Base-by-base conservation (phyloP, 2,329 filamentous ascomycete genomes). In the Botryosphaeria dothidea region DNA sequence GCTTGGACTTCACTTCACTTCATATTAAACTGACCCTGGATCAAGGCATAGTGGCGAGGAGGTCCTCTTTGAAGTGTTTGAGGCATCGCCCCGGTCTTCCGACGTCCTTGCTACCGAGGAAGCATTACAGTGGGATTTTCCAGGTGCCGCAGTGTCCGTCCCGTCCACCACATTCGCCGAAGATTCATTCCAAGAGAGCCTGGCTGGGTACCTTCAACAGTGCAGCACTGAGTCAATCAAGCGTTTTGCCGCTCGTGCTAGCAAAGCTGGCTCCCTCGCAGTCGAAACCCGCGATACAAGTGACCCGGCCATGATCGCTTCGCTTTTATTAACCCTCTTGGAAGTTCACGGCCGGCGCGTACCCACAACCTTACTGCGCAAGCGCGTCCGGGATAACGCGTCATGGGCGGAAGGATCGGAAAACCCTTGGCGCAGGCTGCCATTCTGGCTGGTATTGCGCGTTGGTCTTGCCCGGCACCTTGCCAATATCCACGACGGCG, bases 341-440 rank as follows among this genome's bases (percentile, higher is more conserved):
- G 83, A 87, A 69, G 83, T 80, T 0, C 78, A 84, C 6, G 88
- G 88, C 0, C 64, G 70, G 0, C 68, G 76, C 0, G 65, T 77
- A 0, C 62, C 73, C 0, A 74, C 82, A 0, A 68, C 75, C 0
- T 25, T 78, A 0, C 71, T 90, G 1, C 77, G 77, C 0, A 92
- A 92, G 70, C 79, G 83, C 2, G 81, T 90, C 0, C 81, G 86
- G 0, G 89, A 91, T 57, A 87, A 90, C n/a, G 83, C 90, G 0
- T 81, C 80, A 13, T 82, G 85, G 71, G 71, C 75, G 0, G 71
- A 81, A 0, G 74, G 73, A 2, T 78, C 81, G 0, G 73, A 80
- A 0, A 71, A 79, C 0, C 88, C 88, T 0, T 92, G 89, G 88
- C 80, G 89, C 19, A 78, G 90, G 41, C 83, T 83, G 1, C 82